Evolutionary conservation across 352 stramenopile genomes (phyloP).

Genomic region (Albugo laibachii): DNA sequence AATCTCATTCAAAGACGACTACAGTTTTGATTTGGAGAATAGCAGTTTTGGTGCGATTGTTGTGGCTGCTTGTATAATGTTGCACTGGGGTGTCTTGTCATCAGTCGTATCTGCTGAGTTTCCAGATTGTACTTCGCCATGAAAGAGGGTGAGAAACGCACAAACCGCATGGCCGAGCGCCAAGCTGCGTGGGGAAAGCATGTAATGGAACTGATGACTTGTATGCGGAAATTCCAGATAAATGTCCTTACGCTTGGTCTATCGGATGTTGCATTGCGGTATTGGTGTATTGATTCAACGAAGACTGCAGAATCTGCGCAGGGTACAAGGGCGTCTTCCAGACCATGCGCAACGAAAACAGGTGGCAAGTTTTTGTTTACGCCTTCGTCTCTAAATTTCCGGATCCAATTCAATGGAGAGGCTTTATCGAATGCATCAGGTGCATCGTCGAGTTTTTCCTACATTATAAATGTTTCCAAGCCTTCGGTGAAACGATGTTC

Average conservation of each 20-base stretch:
- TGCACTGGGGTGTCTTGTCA: no score
- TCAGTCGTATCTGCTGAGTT: no score
- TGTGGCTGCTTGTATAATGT: no score
- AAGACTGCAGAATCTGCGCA: conserved; percentile 34
- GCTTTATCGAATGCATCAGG: conserved; percentile 25
- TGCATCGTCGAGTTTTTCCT: conserved; percentile 25
- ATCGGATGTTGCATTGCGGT: conserved; percentile 12
- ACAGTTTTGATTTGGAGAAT: no score
- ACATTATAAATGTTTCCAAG: conserved; percentile 17
- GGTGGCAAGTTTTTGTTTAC: conserved; percentile 18
- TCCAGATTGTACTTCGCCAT: no score
- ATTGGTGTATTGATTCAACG: conserved; percentile 24
- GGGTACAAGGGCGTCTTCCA: conserved; percentile 32
- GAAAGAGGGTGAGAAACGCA: conserved; percentile 14
- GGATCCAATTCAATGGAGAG: conserved; percentile 27
- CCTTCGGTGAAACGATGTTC: conserved; percentile 28
- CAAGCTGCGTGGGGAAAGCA: conserved; percentile 28
- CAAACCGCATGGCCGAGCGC: conserved; percentile 31
- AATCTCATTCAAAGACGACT: not conserved
- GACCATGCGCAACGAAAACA: conserved; percentile 34
- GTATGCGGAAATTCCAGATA: conserved; percentile 30
- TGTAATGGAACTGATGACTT: conserved; percentile 43
- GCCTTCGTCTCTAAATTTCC: conserved; percentile 8
- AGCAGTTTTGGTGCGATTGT: no score
- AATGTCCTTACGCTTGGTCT: conserved; percentile 20